These are phyloP conservation scores for Carex pumila DNA, from an alignment of 176 grass and related monocot species.

Conservation along the genomic window DNA sequence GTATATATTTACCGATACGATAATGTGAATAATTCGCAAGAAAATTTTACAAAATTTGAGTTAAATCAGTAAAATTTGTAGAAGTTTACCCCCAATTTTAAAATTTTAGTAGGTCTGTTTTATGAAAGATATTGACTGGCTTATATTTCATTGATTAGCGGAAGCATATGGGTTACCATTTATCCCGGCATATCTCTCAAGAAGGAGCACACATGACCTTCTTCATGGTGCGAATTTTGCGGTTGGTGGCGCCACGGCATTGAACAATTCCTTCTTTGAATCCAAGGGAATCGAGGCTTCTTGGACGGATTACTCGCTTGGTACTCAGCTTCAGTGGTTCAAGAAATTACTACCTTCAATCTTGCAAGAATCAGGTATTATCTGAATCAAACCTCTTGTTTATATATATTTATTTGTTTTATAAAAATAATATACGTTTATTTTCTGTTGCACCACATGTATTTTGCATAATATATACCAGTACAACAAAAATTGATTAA, in stretches of 20 bases:
- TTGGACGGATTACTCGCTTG: slow-evolving; percentile 49
- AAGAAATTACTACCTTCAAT: slow-evolving; percentile 38
- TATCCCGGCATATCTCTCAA: slow-evolving; percentile 42
- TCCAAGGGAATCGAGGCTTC: slow-evolving; percentile 37
- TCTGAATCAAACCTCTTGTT: not conserved
- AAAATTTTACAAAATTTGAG: too few species aligned
- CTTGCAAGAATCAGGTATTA: not conserved
- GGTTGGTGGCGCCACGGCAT: slow-evolving; percentile 68
- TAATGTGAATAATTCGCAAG: too few species aligned
- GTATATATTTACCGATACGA: too few species aligned
- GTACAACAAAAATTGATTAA: too few species aligned
- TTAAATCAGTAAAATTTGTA: too few species aligned
- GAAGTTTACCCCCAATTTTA: too few species aligned
- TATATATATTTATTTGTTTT: not conserved
- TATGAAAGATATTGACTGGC: not conserved
- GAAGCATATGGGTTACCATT: slow-evolving; percentile 22
- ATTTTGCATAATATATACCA: too few species aligned
- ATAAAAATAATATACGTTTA: too few species aligned
- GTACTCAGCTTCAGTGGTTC: slow-evolving; percentile 73
- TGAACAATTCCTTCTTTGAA: slow-evolving; percentile 53
- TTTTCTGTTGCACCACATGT: too few species aligned
- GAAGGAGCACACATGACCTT: slow-evolving; percentile 34
- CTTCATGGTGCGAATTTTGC: slow-evolving; percentile 76
- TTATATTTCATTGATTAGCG: slow-evolving; percentile 11
- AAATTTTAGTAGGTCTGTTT: not conserved